phyloP scores from a whole-genome alignment of 2,329 filamentous ascomycete species.

The Dothideomycetidae sp. region DNA sequence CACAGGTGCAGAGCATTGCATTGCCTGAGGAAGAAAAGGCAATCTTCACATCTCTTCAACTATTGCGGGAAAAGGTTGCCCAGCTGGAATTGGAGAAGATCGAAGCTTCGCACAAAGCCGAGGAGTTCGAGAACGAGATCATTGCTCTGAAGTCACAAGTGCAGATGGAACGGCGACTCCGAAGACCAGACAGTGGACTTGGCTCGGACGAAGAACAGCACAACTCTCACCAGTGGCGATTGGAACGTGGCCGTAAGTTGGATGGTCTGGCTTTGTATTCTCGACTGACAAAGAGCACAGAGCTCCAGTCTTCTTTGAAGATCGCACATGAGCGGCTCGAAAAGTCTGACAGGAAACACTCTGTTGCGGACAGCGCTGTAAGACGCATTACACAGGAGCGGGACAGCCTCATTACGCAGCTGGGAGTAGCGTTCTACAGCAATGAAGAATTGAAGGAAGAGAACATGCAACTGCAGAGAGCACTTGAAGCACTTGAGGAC shows the following conservation, averaged over 20 bases:
- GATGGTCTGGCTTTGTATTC: constrained; percentile 9
- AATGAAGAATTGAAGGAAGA: constrained; percentile 44
- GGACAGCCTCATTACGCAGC: constrained; percentile 49
- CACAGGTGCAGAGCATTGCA: constrained; percentile 38
- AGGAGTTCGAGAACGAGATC: constrained; percentile 49
- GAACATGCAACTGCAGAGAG: constrained; percentile 55
- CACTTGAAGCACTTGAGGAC: constrained; percentile 77
- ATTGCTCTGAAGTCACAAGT: constrained; percentile 37
- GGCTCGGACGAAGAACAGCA: constrained; percentile 35
- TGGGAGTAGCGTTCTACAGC: constrained; percentile 46
- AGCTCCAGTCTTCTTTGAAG: constrained; percentile 45
- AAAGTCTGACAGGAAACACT: constrained; percentile 47
- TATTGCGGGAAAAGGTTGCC: constrained; percentile 43
- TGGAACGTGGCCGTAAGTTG: constrained; percentile 35
- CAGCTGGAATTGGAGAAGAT: constrained; percentile 43
- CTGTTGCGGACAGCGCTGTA: constrained; percentile 48
- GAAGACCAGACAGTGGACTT: constrained; percentile 33
- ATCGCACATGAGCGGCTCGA: constrained; percentile 48
- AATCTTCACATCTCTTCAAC: constrained; percentile 45
- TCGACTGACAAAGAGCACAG: constrained; percentile 20
- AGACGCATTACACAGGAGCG: constrained; percentile 49
- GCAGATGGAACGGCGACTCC: constrained; percentile 26
- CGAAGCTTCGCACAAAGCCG: constrained; percentile 35
- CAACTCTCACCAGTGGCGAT: constrained; percentile 24
- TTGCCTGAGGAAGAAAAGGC: constrained; percentile 49